phyloP scores from a whole-genome alignment of 805 yeast species.

The Yarrowia yakushimensis region DNA sequence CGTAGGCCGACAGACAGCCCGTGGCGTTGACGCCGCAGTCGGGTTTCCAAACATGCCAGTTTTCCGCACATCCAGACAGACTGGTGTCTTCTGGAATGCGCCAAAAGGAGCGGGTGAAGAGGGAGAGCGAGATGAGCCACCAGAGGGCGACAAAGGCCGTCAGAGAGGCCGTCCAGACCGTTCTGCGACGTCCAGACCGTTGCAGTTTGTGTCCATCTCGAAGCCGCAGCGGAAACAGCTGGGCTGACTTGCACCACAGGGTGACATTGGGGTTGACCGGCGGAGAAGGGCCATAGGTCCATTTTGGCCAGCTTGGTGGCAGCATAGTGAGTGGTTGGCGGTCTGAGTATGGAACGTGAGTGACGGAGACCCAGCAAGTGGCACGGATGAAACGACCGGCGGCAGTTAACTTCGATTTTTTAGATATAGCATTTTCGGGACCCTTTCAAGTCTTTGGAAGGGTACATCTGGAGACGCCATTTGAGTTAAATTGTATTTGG shows the following conservation, averaged over 20 bases:
- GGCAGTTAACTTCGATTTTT: background rate
- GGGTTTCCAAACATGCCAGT: conserved; percentile 17
- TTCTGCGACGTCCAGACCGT: background rate
- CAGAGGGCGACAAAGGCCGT: background rate
- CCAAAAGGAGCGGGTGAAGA: conserved; percentile 14
- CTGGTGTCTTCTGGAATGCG: conserved; percentile 7
- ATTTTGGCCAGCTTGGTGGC: conserved; percentile 6
- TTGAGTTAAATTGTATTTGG: background rate
- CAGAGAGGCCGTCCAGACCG: background rate
- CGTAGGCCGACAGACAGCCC: background rate
- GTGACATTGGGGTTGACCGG: conserved; percentile 15
- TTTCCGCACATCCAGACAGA: background rate
- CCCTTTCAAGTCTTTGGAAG: background rate
- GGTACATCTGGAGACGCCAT: background rate
- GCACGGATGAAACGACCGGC: background rate
- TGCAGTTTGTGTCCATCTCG: background rate
- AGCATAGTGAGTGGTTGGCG: background rate
- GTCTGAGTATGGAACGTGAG: background rate
- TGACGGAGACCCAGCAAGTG: background rate
- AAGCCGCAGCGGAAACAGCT: background rate
- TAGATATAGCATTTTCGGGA: background rate
- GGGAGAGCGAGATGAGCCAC: background rate
- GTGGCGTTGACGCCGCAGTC: conserved; percentile 10
- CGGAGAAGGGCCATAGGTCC: conserved; percentile 1
- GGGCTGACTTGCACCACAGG: conserved; percentile 1